These are phyloP conservation scores for Zymoseptoria ardabiliae DNA, from an alignment of 2,329 filamentous ascomycete genomes.

Conservation along the genomic window DNA sequence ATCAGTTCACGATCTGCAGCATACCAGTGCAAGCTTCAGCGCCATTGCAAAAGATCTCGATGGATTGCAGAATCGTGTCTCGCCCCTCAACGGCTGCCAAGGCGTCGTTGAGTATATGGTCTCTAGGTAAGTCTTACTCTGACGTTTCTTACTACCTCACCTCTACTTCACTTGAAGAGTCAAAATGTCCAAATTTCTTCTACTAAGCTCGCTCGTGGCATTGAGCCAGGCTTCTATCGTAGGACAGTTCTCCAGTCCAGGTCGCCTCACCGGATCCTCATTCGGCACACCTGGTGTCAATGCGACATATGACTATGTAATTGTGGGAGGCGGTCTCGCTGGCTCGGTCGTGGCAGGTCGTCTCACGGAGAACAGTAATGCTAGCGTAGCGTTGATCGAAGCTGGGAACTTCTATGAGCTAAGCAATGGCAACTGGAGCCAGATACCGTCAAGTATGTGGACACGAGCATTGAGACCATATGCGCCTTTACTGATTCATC, in stretches of 20 bases:
- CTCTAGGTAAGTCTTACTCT: background rate
- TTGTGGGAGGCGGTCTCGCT: conserved; percentile 23
- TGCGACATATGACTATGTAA: conserved; percentile 20
- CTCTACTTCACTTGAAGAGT: background rate
- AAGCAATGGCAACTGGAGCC: conserved; percentile 24
- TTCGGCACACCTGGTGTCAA: conserved; percentile 15
- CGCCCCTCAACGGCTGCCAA: background rate
- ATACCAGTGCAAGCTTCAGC: background rate
- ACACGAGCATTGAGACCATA: too few relatives aligned
- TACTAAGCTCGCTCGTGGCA: background rate
- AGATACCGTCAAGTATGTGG: conserved; percentile 17
- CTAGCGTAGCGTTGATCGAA: conserved; percentile 26
- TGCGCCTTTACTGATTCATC: background rate
- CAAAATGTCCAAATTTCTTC: background rate
- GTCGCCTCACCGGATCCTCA: conserved; percentile 9
- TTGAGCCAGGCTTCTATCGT: conserved; percentile 1
- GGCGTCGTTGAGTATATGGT: background rate
- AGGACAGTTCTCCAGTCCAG: conserved; percentile 1
- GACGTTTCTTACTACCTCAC: background rate
- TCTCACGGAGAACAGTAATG: conserved; percentile 16
- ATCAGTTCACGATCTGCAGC: background rate
- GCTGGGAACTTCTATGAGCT: conserved; percentile 28
- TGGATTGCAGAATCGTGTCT: background rate
- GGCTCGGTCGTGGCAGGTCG: conserved; percentile 22
- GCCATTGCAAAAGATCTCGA: background rate